A percentile compares a stretch with the other conserved stretches of the same genome.
phyloP scores from a whole-genome alignment of 176 grass and related monocot genomes.

The Microstegium vimineum region DNA sequence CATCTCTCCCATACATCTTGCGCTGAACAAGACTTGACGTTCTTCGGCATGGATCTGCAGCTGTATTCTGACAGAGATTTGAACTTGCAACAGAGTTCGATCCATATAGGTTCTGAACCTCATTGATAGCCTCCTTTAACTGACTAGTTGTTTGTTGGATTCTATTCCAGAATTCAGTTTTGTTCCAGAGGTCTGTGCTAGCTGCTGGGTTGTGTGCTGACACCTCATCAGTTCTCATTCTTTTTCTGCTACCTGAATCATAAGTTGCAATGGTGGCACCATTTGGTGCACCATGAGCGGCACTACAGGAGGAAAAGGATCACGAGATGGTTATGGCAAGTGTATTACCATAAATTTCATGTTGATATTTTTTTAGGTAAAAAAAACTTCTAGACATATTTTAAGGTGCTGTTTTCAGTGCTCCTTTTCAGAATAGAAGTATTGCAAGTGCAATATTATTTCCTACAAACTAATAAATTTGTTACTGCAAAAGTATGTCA shows the following conservation, averaged over 20 bases:
- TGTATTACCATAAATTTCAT: not conserved
- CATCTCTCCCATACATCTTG: too few relatives aligned
- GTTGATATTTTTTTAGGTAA: too few relatives aligned
- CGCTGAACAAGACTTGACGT: too few relatives aligned
- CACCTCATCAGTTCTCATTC: not conserved
- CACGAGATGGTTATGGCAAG: not conserved
- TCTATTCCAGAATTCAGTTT: not conserved
- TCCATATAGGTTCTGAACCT: not conserved
- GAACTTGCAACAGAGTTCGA: too few relatives aligned
- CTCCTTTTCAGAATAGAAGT: too few relatives aligned
- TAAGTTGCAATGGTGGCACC: not conserved
- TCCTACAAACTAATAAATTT: too few relatives aligned
- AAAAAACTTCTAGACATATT: too few relatives aligned
- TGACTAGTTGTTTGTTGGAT: not conserved
- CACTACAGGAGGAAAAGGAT: not conserved
- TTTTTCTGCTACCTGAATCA: not conserved
- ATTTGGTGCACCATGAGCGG: not conserved
- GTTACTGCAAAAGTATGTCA: too few relatives aligned
- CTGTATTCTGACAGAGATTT: too few relatives aligned
- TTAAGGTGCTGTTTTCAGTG: too few relatives aligned
- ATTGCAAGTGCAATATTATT: too few relatives aligned
- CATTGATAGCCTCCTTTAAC: not conserved
- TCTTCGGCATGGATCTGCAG: too few relatives aligned
- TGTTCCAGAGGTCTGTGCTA: not conserved
- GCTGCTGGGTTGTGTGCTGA: not conserved